These are phyloP conservation scores for Boletus subluridellus DNA, from an alignment of 1,284 basidiomycete genomes.

Conservation along the genomic window DNA sequence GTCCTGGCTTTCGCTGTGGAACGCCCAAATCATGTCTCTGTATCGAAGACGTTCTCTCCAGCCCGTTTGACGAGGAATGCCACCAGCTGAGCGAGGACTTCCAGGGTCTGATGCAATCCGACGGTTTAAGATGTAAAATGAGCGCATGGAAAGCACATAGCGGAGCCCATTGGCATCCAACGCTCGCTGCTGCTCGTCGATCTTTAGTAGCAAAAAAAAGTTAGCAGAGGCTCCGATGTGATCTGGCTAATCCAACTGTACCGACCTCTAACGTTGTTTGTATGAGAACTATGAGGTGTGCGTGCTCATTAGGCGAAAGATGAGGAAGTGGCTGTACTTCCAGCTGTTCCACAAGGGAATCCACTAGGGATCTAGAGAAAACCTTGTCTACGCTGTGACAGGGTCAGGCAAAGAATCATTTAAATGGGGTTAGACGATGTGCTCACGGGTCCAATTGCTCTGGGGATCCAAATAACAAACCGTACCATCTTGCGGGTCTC, in stretches of 20 bases:
- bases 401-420: background rate
- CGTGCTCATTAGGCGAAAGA: conserved; percentile 73
- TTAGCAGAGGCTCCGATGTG: background rate
- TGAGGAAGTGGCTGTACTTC: conserved; percentile 64
- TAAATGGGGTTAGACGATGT: background rate
- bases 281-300: conserved; percentile 75
- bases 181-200: conserved; percentile 81
- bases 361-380: conserved; percentile 62
- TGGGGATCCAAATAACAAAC: conserved; percentile 44
- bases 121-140: conserved; percentile 73
- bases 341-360: conserved; percentile 61
- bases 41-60: conserved; percentile 75
- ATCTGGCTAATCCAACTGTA: conserved; percentile 1
- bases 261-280: conserved; percentile 83
- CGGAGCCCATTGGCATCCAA: conserved; percentile 87
- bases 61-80: conserved; percentile 43
- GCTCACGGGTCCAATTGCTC: conserved; percentile 44
- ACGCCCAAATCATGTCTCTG: conserved; percentile 94
- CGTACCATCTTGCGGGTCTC: conserved; percentile 38
- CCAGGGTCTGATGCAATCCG: conserved; percentile 48
- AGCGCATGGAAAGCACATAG: conserved; percentile 85
- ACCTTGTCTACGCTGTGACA: conserved; percentile 46
- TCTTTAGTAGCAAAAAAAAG: conserved; percentile 42
- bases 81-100: conserved; percentile 41
- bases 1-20: conserved; percentile 89